Conservation (phyloP, 139 green algal genomes). For the Closterium sp. region DNA sequence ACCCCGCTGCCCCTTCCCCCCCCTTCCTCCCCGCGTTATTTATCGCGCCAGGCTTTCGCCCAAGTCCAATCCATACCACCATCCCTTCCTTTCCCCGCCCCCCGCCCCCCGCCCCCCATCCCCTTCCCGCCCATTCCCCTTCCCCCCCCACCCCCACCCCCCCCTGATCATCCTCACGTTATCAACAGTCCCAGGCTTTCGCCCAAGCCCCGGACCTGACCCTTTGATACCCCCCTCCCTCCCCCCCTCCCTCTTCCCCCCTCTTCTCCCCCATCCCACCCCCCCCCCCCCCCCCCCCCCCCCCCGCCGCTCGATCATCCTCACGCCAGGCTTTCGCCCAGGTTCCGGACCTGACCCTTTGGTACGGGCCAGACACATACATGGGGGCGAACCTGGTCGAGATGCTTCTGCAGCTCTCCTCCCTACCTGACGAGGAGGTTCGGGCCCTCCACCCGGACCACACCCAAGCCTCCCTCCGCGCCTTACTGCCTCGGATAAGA, state of each 20-base stretch:
- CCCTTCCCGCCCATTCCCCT: not conserved
- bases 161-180: not conserved
- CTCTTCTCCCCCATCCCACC: not conserved
- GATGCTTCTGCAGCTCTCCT: constrained; percentile 76
- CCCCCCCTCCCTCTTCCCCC: not conserved
- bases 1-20: not conserved
- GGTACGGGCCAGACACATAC: constrained; percentile 98
- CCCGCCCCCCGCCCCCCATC: not conserved
- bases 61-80: not conserved
- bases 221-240: too few species aligned
- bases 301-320: not conserved
- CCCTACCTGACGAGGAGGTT: constrained; percentile 72
- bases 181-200: too few species aligned
- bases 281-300: not conserved
- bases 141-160: not conserved
- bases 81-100: too few species aligned
- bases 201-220: too few species aligned
- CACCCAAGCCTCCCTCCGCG: constrained; percentile 55
- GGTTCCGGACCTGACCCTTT: constrained; percentile 67
- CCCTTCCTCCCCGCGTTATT: not conserved
- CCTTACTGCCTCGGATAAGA: constrained; percentile 76
- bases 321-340: constrained; percentile 60
- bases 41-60: too few species aligned
- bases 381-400: constrained; percentile 93
- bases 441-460: constrained; percentile 76